Evolutionary conservation across 495 filamentous ascomycete species (phyloP).

Genomic region (Aspergillus campestris): DNA sequence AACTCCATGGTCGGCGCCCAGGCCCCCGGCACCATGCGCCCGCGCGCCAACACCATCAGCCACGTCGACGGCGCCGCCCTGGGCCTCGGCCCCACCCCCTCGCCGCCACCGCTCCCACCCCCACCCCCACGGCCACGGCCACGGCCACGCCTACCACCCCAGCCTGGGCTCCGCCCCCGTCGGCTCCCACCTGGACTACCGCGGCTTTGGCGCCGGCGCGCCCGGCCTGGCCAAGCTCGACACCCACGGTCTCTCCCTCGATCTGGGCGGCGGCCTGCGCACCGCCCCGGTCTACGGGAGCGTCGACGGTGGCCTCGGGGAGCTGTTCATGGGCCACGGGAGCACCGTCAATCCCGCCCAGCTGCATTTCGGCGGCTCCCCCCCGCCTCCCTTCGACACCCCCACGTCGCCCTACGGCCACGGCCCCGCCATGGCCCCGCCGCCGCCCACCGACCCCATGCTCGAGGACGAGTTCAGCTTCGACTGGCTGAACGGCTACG

Average conservation of each 20-base stretch:
- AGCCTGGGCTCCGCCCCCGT: conserved; percentile 59
- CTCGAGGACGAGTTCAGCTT: conserved; percentile 71
- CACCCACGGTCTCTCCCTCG: conserved; percentile 59
- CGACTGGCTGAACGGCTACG: conserved; percentile 81
- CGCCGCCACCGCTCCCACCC: conserved; percentile 51
- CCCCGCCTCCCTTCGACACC: conserved; percentile 47
- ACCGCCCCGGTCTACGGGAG: conserved; percentile 70
- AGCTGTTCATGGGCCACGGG: conserved; percentile 65
- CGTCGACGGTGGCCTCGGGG: conserved; percentile 65
- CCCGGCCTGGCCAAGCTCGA: conserved; percentile 73
- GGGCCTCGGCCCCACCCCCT: conserved; percentile 57
- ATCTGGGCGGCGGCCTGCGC: conserved; percentile 56
- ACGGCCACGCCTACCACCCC: conserved; percentile 52
- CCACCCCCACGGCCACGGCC: conserved; percentile 40
- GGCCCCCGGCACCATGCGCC: conserved; percentile 59
- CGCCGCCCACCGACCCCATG: conserved; percentile 34
- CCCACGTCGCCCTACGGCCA: conserved; percentile 65
- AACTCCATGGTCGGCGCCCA: conserved; percentile 66
- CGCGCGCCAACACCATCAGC: conserved; percentile 92
- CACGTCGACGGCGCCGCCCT: conserved; percentile 78
- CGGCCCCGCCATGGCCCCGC: conserved; percentile 47
- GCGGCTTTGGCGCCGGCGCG: conserved; percentile 60
- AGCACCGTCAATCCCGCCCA: conserved; percentile 93
- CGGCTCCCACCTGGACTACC: conserved; percentile 54
- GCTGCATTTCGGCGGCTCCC: conserved; percentile 83